These are phyloP conservation scores for Trichoderma oligosporum DNA, from an alignment of 2,329 filamentous ascomycete genomes.

Conservation along the genomic window DNA sequence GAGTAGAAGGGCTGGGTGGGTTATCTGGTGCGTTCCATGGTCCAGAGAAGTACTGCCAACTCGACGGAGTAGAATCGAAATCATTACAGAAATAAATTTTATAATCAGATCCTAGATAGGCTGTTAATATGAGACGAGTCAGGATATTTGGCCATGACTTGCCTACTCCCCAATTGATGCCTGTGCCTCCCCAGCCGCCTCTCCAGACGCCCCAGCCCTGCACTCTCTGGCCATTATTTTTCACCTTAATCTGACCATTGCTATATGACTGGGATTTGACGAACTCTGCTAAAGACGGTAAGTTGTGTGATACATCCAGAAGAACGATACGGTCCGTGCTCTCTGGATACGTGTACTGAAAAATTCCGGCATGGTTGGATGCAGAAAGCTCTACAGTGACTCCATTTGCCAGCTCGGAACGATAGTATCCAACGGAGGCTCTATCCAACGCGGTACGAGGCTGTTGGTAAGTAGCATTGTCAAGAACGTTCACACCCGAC, in stretches of 20 bases:
- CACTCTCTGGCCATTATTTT: constrained; percentile 39
- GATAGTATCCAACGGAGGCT: constrained; percentile 53
- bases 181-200: constrained; percentile 15
- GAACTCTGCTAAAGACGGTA: constrained; percentile 37
- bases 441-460: constrained; percentile 37
- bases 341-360: constrained; percentile 49
- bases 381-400: constrained; percentile 48
- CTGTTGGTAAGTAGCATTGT: constrained; percentile 48
- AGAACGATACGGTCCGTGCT: constrained; percentile 40
- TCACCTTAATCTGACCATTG: constrained; percentile 37
- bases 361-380: constrained; percentile 47
- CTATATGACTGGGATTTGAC: constrained; percentile 40
- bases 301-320: constrained; percentile 47
- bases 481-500: constrained; percentile 43
- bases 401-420: constrained; percentile 46
- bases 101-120: constrained; percentile 15
- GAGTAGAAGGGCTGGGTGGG: constrained; percentile 36
- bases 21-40: constrained; percentile 16
- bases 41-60: constrained; percentile 38
- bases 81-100: constrained; percentile 22
- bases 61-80: constrained; percentile 22
- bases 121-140: background rate
- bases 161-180: constrained; percentile 16
- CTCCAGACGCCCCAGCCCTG: constrained; percentile 45
- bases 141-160: background rate